Percentiles rank a stretch among this genome's conserved stretches.
Conservation (phyloP, 2,329 filamentous ascomycete genomes). For the Fusarium algeriense region DNA sequence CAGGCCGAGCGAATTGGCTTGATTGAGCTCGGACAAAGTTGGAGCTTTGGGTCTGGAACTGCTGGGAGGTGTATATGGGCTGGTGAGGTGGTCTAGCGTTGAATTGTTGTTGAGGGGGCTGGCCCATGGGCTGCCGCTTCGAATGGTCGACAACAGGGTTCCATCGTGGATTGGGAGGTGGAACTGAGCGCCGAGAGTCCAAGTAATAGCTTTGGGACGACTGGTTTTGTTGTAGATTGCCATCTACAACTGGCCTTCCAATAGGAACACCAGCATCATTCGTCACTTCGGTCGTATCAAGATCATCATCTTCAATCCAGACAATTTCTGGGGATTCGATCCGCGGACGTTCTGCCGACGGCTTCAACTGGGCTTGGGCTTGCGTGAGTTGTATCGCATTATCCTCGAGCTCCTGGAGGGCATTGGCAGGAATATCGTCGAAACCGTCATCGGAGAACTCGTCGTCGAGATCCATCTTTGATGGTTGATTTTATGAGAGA, state of each 20-base stretch:
- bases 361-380: constrained; percentile 43
- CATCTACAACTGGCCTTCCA: constrained; percentile 53
- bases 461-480: constrained; percentile 63
- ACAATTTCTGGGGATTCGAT: constrained; percentile 54
- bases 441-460: constrained; percentile 74
- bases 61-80: constrained; percentile 48
- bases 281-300: constrained; percentile 69
- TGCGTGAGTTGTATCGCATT: constrained; percentile 73
- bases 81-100: constrained; percentile 36
- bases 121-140: constrained; percentile 31
- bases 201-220: constrained; percentile 41
- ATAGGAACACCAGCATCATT: constrained; percentile 60
- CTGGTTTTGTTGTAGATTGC: constrained; percentile 51
- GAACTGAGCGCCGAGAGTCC: constrained; percentile 46
- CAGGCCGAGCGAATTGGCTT: constrained; percentile 59
- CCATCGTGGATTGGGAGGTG: constrained; percentile 56
- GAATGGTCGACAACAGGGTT: constrained; percentile 51
- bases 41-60: constrained; percentile 48
- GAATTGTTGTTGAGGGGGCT: constrained; percentile 32
- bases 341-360: constrained; percentile 39
- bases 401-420: constrained; percentile 72
- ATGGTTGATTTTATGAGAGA: constrained; percentile 18
- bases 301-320: constrained; percentile 67
- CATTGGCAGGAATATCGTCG: constrained; percentile 69
- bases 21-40: constrained; percentile 50